Percentiles rank a stretch among this genome's conserved stretches.
phyloP scores from a whole-genome alignment of 2,329 filamentous ascomycete genomes.

The Lachnellula cervina region DNA sequence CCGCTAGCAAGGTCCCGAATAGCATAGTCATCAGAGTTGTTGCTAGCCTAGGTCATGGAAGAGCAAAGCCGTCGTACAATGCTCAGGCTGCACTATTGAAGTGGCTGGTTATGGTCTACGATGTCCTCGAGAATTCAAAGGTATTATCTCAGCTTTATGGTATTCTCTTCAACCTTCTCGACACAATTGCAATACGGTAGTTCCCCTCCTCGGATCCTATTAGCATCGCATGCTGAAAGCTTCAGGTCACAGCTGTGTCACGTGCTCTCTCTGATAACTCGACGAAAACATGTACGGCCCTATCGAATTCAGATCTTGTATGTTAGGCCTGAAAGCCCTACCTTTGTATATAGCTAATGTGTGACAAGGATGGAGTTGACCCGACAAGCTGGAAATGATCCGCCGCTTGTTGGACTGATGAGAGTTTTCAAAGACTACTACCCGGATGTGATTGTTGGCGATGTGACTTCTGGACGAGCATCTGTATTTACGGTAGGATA shows the following conservation, averaged over 20 bases:
- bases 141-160: conserved; percentile 66
- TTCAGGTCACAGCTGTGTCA: conserved; percentile 56
- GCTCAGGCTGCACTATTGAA: conserved; percentile 68
- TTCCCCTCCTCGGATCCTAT: neutral
- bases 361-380: conserved; percentile 48
- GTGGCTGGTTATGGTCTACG: conserved; percentile 75
- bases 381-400: conserved; percentile 64
- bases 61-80: conserved; percentile 65
- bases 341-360: conserved; percentile 10
- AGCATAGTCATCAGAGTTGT: conserved; percentile 61
- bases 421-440: conserved; percentile 89
- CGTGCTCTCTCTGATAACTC: conserved; percentile 71
- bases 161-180: conserved; percentile 74
- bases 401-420: conserved; percentile 66
- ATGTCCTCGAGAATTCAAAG: conserved; percentile 59
- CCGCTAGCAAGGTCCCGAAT: conserved; percentile 57
- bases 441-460: conserved; percentile 78
- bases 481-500: conserved; percentile 54
- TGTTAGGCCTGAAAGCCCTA: conserved; percentile 25
- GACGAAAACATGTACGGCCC: conserved; percentile 76
- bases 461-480: conserved; percentile 55
- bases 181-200: conserved; percentile 71
- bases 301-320: conserved; percentile 76
- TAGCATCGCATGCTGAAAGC: neutral
- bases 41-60: conserved; percentile 71